Evolutionary conservation across 495 filamentous ascomycete species (phyloP).

Genomic region (Paragyromitra xinjiangensis): DNA sequence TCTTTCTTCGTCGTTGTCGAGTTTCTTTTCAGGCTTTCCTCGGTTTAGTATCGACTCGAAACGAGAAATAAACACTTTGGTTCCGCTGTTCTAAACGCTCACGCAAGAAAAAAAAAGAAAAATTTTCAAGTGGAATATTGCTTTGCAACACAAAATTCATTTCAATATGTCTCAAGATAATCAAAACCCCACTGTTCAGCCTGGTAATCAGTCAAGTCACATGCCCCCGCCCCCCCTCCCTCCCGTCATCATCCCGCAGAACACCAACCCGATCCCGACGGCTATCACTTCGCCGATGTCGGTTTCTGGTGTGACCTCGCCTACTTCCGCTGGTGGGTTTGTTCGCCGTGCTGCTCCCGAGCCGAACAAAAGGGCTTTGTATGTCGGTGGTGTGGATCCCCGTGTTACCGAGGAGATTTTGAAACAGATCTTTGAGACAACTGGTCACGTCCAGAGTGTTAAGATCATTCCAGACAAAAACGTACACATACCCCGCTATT

Average conservation of each 20-base stretch:
- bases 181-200: constrained; percentile 52
- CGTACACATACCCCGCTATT: constrained; percentile 54
- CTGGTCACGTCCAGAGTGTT: constrained; percentile 95
- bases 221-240: constrained; percentile 94
- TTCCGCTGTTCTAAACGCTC: constrained; percentile 48
- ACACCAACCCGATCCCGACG: constrained; percentile 93
- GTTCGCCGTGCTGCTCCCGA: constrained; percentile 93
- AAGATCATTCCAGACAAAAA: constrained; percentile 93
- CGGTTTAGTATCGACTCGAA: constrained; percentile 54
- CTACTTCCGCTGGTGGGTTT: constrained; percentile 78
- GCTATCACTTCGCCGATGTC: constrained; percentile 90
- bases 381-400: constrained; percentile 94
- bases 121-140: constrained; percentile 46
- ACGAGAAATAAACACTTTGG: constrained; percentile 55
- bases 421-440: constrained; percentile 98
- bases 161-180: constrained; percentile 58
- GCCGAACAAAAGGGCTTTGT: constrained; percentile 97
- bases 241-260: constrained; percentile 90
- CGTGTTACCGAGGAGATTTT: constrained; percentile 96
- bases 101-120: constrained; percentile 40
- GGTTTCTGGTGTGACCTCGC: constrained; percentile 77
- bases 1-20: constrained; percentile 55
- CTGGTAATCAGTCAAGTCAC: constrained; percentile 63
- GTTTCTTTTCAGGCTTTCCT: constrained; percentile 56
- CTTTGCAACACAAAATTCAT: constrained; percentile 54